Base-by-base conservation (phyloP, 2,329 filamentous ascomycete species). In the Cyclaneusma minus region DNA sequence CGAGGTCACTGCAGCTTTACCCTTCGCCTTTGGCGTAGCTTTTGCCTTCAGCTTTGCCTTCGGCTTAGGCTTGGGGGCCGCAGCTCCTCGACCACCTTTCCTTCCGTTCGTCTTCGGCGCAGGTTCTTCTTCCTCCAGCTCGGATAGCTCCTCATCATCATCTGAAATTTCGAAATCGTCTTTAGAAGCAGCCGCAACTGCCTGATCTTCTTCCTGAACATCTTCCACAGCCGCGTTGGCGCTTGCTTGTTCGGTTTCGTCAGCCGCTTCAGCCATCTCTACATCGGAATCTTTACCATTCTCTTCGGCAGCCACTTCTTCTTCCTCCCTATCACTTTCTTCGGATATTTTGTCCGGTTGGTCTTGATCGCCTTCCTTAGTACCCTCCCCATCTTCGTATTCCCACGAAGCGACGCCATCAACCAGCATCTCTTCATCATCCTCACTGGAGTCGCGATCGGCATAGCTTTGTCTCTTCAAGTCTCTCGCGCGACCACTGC, bases 381-480 rank as follows among this genome's bases (percentile, higher is more conserved):
- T 12, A 44, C 49, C 27, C 51, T 47, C 30, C 39, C 50, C 35
- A 48, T 61, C 33, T 48, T 54, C 27, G 49, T 54, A 47, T 16
- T 40, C 39, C 36, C 42, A 49, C 21, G 43, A 37, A 7, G 42
- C 36, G 16, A 50, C 47, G 4, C 47, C 47, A 17, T 45, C 36
- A n/a, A n/a, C n/a, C 33, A 40, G 36, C 48, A 52, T 50, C 29
- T 51, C 50, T 30, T 50, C 42, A 17, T 49, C 50, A 24, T 50
- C 55, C 21, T 52, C 58, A 20, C 45, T 55, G 24, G 54, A 52
- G 27, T 52, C 52, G 18, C 45, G 36, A 29, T 54, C 51, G 9
- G 36, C 41, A 31, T 54, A 54, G 7, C 30, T 42, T 31, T 45
- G 48, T n/a, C 33, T 39, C 12, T 32, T 48, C 47, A 37, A 59